phyloP scores from a whole-genome alignment of 2,329 filamentous ascomycete genomes.

The Aspergillus hiratsukae region DNA sequence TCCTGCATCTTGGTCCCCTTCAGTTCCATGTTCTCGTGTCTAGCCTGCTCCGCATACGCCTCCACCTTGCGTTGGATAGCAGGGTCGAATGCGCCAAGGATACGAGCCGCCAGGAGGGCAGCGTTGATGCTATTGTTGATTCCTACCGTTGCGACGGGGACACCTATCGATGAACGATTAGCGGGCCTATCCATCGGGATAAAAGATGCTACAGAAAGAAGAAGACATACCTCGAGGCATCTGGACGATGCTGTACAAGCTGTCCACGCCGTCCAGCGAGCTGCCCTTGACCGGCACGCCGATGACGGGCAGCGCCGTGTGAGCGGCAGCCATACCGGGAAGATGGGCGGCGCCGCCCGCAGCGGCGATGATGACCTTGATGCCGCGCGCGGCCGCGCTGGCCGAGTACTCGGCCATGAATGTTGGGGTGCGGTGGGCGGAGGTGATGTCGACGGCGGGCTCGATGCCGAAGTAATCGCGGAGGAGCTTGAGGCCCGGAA shows the following conservation, averaged over 20 bases:
- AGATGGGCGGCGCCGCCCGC: conserved; percentile 70
- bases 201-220: not conserved
- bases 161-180: conserved; percentile 42
- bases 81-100: conserved; percentile 53
- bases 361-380: conserved; percentile 71
- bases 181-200: not conserved
- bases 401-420: conserved; percentile 66
- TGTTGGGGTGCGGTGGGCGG: conserved; percentile 63
- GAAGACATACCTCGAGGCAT: conserved; percentile 59
- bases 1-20: conserved; percentile 42
- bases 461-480: conserved; percentile 41
- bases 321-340: conserved; percentile 69
- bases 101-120: conserved; percentile 64
- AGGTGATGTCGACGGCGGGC: conserved; percentile 45
- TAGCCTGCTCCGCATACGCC: conserved; percentile 39
- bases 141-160: conserved; percentile 70
- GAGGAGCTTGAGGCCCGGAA: conserved; percentile 43
- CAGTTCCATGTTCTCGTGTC: conserved; percentile 38
- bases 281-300: conserved; percentile 73
- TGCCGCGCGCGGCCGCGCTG: conserved; percentile 59
- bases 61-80: conserved; percentile 40
- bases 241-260: conserved; percentile 68
- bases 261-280: conserved; percentile 67
- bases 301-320: conserved; percentile 69
- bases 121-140: conserved; percentile 80